Evolutionary conservation across 306 rosid genomes (phyloP).

Genomic region (Albizia julibrissin): DNA sequence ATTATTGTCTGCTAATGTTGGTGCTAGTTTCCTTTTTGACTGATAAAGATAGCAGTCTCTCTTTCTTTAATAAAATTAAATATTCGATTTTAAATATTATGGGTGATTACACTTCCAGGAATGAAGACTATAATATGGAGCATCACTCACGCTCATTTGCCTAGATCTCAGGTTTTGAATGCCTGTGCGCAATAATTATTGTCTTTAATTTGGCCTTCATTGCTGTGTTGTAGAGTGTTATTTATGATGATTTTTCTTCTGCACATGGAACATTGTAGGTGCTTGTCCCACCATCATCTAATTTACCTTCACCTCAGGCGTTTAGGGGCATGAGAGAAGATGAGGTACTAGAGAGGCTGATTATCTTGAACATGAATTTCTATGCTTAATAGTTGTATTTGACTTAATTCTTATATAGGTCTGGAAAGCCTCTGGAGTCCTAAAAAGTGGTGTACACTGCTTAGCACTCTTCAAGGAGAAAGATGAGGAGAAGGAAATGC

Average conservation of each 20-base stretch:
- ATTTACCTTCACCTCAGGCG: slow-evolving; percentile 75
- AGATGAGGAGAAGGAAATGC: slow-evolving; percentile 98
- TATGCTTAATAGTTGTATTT: slow-evolving; percentile 29
- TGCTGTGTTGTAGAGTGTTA: slow-evolving; percentile 38
- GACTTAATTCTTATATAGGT: slow-evolving; percentile 59
- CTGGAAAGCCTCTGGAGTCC: slow-evolving; percentile 92
- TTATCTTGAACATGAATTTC: slow-evolving; percentile 32
- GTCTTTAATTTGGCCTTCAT: slow-evolving; percentile 27
- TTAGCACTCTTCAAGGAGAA: slow-evolving; percentile 95
- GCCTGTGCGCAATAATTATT: slow-evolving; percentile 23
- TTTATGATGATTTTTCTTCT: slow-evolving; percentile 58
- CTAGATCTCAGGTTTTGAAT: slow-evolving; percentile 81
- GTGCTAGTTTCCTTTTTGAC: background rate
- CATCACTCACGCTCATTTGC: slow-evolving; percentile 95
- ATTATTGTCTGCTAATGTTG: slow-evolving; percentile 12
- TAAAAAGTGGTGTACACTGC: slow-evolving; percentile 98
- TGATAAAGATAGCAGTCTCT: background rate
- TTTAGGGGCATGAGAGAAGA: slow-evolving; percentile 98
- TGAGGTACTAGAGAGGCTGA: slow-evolving; percentile 61
- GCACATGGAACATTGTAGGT: slow-evolving; percentile 61
- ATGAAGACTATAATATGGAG: slow-evolving; percentile 99
- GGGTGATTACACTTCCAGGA: slow-evolving; percentile 55
- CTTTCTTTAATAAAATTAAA: background rate
- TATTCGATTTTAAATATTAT: background rate
- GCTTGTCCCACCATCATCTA: slow-evolving; percentile 78